Evolutionary conservation across 306 rosid species (phyloP), one percentile per base, ranked within the genome.

Genomic region (Ammopiptanthus mongolicus): DNA sequence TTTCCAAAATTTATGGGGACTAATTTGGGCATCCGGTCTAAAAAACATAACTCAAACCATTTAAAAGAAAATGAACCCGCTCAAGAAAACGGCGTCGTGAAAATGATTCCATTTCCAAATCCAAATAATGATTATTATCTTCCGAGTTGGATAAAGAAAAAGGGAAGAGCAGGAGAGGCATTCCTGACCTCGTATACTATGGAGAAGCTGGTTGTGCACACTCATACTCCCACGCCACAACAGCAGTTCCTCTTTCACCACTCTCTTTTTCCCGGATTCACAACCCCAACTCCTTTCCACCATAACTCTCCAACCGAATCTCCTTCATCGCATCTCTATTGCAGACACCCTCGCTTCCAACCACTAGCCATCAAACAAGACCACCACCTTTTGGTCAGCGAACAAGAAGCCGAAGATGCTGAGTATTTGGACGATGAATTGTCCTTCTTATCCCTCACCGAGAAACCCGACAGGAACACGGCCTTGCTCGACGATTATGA

Each of bases 401-500:
- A 79, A 34, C 73, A 61, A 4, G 21, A 46, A 5, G 18, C 31
- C n/a, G 14, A 39, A 5, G 79, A 25, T 8, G 78, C 83, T 55
- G 81, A 78, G 29, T 66, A 47, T 78, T 86, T 80, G 9, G 96
- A 91, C 12, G 95, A 88, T 14, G 97, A 89, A 29, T 67, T 80
- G 1, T 82, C 98, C 3, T 81, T 88, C 41, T 80, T 95, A 88
- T 95, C 99, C 57, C 91, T 92, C 59, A 95, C 84, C 53, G 87
- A 36, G 62, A 95, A 95, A 71, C 99, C 99, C 0, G 92, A 95
- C 78, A 60, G 99, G 57, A 95, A 86, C 75, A 46, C 85, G 77
- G 82, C 86, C 6, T 59, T 92, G 81, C 91, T 87, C 0, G 99
- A 95, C 75, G 93, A 95, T 21, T 87, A 89, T 61, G 98, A 95